A percentile compares a stretch with the other conserved stretches of the same genome.
These are phyloP conservation scores for Pyracantha coccinea DNA, from an alignment of 331 rosid species.

Conservation along the genomic window DNA sequence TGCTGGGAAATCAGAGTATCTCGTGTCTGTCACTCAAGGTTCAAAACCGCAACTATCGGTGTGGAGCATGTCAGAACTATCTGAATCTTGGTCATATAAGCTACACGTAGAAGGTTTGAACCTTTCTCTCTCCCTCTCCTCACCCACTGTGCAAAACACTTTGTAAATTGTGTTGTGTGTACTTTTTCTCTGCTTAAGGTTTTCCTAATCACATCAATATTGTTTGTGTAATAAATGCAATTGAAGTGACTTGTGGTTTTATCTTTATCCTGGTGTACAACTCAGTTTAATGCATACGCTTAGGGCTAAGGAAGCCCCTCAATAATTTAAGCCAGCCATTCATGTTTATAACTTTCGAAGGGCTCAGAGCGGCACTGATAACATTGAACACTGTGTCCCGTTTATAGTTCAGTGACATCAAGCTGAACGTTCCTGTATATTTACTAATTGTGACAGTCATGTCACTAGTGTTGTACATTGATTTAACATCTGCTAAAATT, in stretches of 20 bases:
- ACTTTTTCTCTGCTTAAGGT: not conserved
- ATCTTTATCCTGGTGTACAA: not conserved
- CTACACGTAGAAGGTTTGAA: constrained; percentile 77
- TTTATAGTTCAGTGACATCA: not conserved
- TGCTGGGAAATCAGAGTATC: constrained; percentile 77
- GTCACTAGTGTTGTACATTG: not conserved
- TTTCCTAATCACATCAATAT: not conserved
- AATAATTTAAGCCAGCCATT: not conserved
- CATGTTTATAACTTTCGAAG: not conserved
- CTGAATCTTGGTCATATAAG: constrained; percentile 69
- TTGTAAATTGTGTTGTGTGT: not conserved
- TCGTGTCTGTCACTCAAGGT: constrained; percentile 63
- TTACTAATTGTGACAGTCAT: not conserved
- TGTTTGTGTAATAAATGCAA: not conserved
- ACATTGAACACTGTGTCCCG: not conserved
- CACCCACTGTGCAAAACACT: not conserved
- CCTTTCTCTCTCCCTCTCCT: not conserved
- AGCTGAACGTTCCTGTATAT: not conserved
- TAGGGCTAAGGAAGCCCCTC: not conserved
- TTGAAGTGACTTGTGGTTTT: not conserved
- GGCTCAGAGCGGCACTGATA: not conserved
- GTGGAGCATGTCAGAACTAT: constrained; percentile 62
- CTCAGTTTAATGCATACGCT: not conserved
- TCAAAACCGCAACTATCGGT: constrained; percentile 64
- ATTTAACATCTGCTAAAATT: not conserved